Percentiles rank a stretch among this genome's conserved stretches.
phyloP scores from a whole-genome alignment of 1,284 basidiomycete genomes.

The Sporisorium graminicola region DNA sequence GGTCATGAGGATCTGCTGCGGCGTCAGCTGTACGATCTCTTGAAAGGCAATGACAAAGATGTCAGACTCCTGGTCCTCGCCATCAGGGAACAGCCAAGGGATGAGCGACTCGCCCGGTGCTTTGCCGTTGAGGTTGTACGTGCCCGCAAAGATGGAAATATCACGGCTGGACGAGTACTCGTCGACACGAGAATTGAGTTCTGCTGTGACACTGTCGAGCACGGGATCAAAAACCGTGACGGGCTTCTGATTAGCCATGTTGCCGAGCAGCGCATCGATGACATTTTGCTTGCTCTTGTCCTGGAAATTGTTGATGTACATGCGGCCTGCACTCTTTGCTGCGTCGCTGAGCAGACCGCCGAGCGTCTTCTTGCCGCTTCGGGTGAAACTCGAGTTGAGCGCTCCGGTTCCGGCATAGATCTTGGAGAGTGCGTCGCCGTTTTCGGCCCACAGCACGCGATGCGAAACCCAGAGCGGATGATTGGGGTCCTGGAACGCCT shows the following conservation, averaged over 20 bases:
- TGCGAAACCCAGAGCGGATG: slow-evolving; percentile 84
- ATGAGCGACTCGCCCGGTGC: slow-evolving; percentile 82
- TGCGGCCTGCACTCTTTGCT: slow-evolving; percentile 81
- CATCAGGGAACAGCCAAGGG: slow-evolving; percentile 86
- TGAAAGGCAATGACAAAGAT: slow-evolving; percentile 79
- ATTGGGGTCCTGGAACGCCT: slow-evolving; percentile 28
- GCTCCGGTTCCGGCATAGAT: slow-evolving; percentile 98
- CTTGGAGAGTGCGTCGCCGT: slow-evolving; percentile 71
- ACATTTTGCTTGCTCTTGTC: slow-evolving; percentile 94
- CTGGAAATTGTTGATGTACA: slow-evolving; percentile 98
- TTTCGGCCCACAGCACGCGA: slow-evolving; percentile 87
- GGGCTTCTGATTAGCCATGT: slow-evolving; percentile 85
- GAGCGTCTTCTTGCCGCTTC: slow-evolving; percentile 88
- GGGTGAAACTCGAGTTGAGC: slow-evolving; percentile 93
- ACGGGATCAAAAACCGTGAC: slow-evolving; percentile 95
- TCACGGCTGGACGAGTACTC: slow-evolving; percentile 87
- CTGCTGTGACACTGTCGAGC: slow-evolving; percentile 83
- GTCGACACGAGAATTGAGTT: slow-evolving; percentile 72
- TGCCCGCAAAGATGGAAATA: slow-evolving; percentile 86
- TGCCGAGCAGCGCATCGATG: slow-evolving; percentile 95
- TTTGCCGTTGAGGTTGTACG: slow-evolving; percentile 96
- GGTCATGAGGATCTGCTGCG: slow-evolving; percentile 91
- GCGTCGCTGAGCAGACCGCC: slow-evolving; percentile 82
- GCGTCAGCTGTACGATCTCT: slow-evolving; percentile 95
- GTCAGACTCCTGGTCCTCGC: slow-evolving; percentile 68